Conservation (phyloP, 2,329 filamentous ascomycete species). For the Venturia aucupariae region DNA sequence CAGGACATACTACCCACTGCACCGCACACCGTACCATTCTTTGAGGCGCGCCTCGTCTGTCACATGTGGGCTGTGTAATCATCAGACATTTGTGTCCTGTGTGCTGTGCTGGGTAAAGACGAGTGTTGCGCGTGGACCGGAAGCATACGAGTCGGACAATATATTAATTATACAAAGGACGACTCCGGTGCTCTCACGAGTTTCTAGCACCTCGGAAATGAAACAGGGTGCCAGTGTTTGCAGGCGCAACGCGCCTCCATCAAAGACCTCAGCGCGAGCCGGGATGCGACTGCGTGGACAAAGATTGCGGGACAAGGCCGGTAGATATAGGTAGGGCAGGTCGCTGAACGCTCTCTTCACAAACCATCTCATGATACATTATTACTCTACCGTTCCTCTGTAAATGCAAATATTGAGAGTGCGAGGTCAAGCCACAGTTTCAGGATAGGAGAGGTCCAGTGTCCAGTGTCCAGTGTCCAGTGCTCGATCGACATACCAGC, state of each 20-base stretch:
- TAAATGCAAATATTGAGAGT: neutral
- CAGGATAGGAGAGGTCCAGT: neutral
- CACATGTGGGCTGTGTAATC: neutral
- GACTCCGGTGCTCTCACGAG: no score
- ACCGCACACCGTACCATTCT: neutral
- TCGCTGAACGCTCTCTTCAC: neutral
- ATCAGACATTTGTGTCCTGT: no score
- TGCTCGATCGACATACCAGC: neutral
- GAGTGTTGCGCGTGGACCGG: neutral
- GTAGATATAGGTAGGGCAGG: neutral
- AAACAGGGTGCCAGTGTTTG: neutral
- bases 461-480: no score
- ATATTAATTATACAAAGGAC: neutral
- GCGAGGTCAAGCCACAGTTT: neutral
- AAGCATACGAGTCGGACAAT: neutral
- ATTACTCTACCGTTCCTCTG: neutral
- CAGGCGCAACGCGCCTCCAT: neutral
- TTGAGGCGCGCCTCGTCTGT: neutral
- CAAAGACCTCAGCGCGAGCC: neutral
- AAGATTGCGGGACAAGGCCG: neutral
- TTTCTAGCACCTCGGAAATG: neutral
- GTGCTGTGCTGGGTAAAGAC: no score
- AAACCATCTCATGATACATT: neutral
- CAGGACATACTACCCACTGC: no score
- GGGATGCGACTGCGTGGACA: neutral